Evolutionary conservation across 2,329 filamentous ascomycete species (phyloP).

Genomic region (Xylaria sp.): DNA sequence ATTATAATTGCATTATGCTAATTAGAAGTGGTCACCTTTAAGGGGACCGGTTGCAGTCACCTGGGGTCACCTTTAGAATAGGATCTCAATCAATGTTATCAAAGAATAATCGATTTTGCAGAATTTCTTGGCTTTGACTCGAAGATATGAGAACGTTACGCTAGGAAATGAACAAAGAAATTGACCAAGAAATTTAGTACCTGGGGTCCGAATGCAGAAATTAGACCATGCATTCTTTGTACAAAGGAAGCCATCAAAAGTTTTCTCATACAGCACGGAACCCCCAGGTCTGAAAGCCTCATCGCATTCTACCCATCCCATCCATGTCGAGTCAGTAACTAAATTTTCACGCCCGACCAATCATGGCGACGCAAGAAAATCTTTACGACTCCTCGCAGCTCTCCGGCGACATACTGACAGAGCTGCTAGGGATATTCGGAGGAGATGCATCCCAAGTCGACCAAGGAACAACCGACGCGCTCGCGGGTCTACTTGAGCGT

Average conservation of each 20-base stretch:
- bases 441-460: background rate
- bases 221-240: slow-evolving; percentile 25
- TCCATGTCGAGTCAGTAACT: background rate
- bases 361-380: slow-evolving; percentile 12
- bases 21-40: too few relatives aligned
- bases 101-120: background rate
- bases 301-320: background rate
- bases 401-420: background rate
- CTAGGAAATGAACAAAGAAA: slow-evolving; percentile 26
- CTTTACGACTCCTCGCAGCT: slow-evolving; percentile 1
- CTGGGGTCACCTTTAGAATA: background rate
- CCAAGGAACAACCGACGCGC: background rate
- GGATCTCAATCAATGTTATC: too few relatives aligned
- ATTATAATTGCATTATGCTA: too few relatives aligned
- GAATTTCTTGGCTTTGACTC: background rate
- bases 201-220: slow-evolving; percentile 25
- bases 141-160: slow-evolving; percentile 1
- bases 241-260: slow-evolving; percentile 17
- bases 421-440: background rate
- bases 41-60: background rate
- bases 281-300: background rate
- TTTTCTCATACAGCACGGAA: background rate
- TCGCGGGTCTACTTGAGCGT: background rate
- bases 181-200: slow-evolving; percentile 22
- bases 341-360: background rate